These are phyloP conservation scores for Porphyra umbilicalis DNA, from an alignment of 31 red algal genomes.

Conservation along the genomic window DNA sequence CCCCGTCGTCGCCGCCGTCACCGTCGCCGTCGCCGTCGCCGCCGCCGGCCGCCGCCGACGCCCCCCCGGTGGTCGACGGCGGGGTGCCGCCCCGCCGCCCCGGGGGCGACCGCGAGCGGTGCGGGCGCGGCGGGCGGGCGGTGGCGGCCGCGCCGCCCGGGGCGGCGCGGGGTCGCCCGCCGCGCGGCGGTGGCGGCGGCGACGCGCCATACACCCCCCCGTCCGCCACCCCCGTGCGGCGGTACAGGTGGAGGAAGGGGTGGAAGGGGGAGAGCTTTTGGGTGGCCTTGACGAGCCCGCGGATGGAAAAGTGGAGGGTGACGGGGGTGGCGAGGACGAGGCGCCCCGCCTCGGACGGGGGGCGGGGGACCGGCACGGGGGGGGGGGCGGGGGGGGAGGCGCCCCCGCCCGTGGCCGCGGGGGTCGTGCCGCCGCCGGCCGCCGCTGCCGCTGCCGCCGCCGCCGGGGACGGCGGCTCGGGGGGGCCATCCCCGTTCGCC, in stretches of 20 bases:
- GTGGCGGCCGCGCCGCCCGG: neutral
- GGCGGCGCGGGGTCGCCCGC: neutral
- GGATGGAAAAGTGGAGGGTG: neutral
- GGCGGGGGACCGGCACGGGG: neutral
- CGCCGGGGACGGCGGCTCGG: too few relatives aligned
- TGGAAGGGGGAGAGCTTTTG: conserved; percentile 1
- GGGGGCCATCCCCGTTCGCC: too few relatives aligned
- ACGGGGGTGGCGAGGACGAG: neutral
- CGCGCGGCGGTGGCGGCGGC: too few relatives aligned
- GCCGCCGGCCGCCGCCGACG: too few relatives aligned
- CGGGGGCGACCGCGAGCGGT: neutral
- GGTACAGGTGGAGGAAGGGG: neutral
- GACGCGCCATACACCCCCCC: neutral
- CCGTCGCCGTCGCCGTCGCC: neutral
- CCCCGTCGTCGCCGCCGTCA: neutral
- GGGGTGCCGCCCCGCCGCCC: too few relatives aligned
- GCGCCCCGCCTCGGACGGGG: neutral
- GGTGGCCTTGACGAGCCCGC: neutral
- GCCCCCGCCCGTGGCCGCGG: neutral
- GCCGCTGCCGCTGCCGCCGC: neutral
- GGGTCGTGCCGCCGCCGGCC: neutral
- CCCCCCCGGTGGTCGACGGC: neutral
- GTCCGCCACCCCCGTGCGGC: neutral
- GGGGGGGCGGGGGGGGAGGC: neutral
- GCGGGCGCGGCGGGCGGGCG: neutral